Evolutionary conservation across 805 yeast genomes (phyloP).

Genomic region (Lachancea kluyveri): DNA sequence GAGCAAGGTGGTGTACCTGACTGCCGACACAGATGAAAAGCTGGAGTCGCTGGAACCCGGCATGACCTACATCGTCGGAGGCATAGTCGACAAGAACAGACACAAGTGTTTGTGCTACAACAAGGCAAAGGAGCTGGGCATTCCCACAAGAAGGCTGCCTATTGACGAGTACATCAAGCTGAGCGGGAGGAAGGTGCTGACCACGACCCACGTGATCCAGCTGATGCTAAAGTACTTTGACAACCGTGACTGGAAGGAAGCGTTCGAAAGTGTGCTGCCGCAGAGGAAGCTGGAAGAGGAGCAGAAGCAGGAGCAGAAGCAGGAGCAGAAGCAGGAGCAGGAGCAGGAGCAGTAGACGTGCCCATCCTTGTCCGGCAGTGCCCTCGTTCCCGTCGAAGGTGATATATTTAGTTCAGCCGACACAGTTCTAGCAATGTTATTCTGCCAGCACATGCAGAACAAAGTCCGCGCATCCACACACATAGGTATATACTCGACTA

Average conservation of each 20-base stretch:
- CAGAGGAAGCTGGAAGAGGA: constrained; percentile 51
- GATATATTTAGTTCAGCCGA: no score
- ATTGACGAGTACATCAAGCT: constrained; percentile 77
- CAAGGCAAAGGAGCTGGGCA: constrained; percentile 70
- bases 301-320: no score
- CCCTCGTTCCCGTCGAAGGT: no score
- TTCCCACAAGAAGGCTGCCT: constrained; percentile 74
- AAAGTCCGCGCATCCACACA: no score
- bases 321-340: no score
- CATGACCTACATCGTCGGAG: constrained; percentile 83
- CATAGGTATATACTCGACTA: no score
- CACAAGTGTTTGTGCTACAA: constrained; percentile 72
- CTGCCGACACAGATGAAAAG: constrained; percentile 80
- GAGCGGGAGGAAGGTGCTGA: constrained; percentile 81
- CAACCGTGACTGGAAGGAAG: constrained; percentile 71
- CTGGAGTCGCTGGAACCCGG: constrained; percentile 59
- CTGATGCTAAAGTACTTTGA: constrained; percentile 77
- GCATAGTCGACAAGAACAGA: constrained; percentile 93
- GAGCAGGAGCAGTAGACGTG: no score
- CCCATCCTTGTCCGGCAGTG: no score
- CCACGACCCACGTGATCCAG: constrained; percentile 94
- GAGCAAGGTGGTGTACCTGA: constrained; percentile 62
- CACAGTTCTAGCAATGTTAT: no score
- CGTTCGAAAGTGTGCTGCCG: constrained; percentile 86
- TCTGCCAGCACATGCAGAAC: no score